Conservation (phyloP, 768 basidiomycete genomes). For the Leccinum uliginosum region DNA sequence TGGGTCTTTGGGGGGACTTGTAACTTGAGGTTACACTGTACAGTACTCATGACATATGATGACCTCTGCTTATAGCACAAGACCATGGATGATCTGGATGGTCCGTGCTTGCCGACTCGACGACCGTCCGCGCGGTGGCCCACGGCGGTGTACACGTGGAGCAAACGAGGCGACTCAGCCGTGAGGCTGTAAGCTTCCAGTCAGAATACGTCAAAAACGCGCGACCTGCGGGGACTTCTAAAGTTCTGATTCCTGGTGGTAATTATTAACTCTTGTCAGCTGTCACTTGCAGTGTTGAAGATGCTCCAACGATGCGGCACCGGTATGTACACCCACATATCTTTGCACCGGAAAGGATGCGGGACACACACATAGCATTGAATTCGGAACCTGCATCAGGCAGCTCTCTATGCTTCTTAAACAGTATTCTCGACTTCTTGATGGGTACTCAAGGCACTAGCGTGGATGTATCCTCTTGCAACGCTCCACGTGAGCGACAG, state of each 20-base stretch:
- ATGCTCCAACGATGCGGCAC: not conserved
- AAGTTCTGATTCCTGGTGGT: constrained; percentile 3
- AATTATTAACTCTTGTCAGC: not conserved
- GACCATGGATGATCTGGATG: not conserved
- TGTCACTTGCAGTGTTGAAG: constrained; percentile 7
- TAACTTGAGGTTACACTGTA: constrained; percentile 21
- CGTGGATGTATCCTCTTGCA: not conserved
- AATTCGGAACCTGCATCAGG: not conserved
- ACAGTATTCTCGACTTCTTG: not conserved
- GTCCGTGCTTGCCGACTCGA: not conserved
- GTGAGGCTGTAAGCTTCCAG: constrained; percentile 4
- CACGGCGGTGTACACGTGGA: constrained; percentile 14
- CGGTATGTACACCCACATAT: not conserved
- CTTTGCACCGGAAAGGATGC: constrained; percentile 8
- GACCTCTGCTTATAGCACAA: constrained; percentile 3
- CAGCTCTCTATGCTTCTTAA: constrained; percentile 3
- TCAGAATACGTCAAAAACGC: constrained; percentile 16
- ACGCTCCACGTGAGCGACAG: constrained; percentile 16
- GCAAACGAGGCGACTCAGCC: constrained; percentile 9
- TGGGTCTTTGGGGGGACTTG: constrained; percentile 7
- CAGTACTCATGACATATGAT: constrained; percentile 22
- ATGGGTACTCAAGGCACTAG: not conserved
- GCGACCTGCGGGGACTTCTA: constrained; percentile 1
- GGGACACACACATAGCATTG: constrained; percentile 8
- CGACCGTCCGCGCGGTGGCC: not conserved